These are phyloP conservation scores for Cytospora mali DNA, from an alignment of 2,329 filamentous ascomycete species.

Conservation along the genomic window DNA sequence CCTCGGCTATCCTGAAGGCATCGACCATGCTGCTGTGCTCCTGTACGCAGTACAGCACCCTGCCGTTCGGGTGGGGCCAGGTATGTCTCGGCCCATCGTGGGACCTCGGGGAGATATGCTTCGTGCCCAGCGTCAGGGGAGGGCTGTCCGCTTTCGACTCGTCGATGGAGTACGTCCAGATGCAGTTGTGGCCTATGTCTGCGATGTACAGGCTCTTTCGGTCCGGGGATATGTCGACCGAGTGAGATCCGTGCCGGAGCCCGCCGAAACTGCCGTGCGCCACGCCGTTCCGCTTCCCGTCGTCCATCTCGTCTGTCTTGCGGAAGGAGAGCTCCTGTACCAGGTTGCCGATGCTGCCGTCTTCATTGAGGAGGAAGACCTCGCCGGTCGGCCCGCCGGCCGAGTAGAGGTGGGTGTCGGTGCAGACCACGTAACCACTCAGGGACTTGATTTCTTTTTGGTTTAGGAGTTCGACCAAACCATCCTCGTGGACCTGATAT, in stretches of 20 bases:
- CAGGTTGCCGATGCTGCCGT: slow-evolving; percentile 25
- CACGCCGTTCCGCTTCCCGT: slow-evolving; percentile 26
- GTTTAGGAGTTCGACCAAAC: slow-evolving; percentile 20
- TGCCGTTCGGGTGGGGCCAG: slow-evolving; percentile 30
- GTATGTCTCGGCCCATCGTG: slow-evolving; percentile 30
- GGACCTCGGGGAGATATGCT: slow-evolving; percentile 23
- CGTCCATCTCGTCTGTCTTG: slow-evolving; percentile 21
- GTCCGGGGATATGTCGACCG: slow-evolving; percentile 29
- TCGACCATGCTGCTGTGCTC: slow-evolving; percentile 32
- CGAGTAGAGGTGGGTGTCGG: slow-evolving; percentile 24
- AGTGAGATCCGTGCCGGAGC: slow-evolving; percentile 30
- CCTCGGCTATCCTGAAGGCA: slow-evolving; percentile 24
- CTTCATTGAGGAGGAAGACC: slow-evolving; percentile 20
- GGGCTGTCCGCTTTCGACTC: neutral
- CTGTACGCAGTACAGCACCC: slow-evolving; percentile 30
- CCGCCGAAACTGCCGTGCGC: slow-evolving; percentile 30
- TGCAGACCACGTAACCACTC: slow-evolving; percentile 24
- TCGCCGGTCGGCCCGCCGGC: slow-evolving; percentile 26
- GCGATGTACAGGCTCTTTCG: slow-evolving; percentile 29
- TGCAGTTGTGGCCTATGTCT: slow-evolving; percentile 30
- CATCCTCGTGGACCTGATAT: slow-evolving; percentile 22
- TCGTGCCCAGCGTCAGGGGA: slow-evolving; percentile 10
- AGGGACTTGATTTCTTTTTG: slow-evolving; percentile 19
- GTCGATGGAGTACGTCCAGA: slow-evolving; percentile 28
- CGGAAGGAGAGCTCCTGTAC: slow-evolving; percentile 29